Conservation (phyloP, 139 green algal species). For the Trebouxia sp. region DNA sequence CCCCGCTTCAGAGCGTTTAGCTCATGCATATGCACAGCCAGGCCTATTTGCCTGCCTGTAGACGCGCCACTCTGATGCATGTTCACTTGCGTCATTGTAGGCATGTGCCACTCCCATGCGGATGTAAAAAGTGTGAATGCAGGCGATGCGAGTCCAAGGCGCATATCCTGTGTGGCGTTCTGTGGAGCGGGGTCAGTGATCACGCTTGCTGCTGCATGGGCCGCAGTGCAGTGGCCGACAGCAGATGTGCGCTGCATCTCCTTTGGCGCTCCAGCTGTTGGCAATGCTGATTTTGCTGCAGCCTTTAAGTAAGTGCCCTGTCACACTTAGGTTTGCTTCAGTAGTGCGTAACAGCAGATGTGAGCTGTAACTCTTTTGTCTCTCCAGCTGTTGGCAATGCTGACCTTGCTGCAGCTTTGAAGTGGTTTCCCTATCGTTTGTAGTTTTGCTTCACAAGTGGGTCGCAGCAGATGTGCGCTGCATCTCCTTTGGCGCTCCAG, state of each 20-base stretch:
- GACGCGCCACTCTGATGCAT: no score
- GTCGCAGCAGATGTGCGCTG: constrained; percentile 29
- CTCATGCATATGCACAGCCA: no score
- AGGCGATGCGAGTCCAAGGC: constrained; percentile 20
- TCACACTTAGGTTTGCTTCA: neutral
- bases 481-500: constrained; percentile 38
- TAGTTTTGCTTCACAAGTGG: no score
- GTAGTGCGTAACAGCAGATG: neutral
- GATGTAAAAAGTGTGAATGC: neutral
- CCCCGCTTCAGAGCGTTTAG: no score
- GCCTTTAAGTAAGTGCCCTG: neutral
- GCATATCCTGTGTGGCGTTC: constrained; percentile 34
- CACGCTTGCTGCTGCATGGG: constrained; percentile 28
- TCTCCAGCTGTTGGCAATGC: neutral
- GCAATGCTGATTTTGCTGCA: constrained; percentile 1
- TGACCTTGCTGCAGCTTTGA: no score
- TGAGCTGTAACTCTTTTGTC: neutral
- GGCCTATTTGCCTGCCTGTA: no score
- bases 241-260: constrained; percentile 37
- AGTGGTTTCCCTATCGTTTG: no score
- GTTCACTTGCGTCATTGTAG: no score
- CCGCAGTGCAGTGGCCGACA: constrained; percentile 22
- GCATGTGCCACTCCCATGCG: no score
- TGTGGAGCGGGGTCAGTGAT: constrained; percentile 19
- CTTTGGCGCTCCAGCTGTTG: constrained; percentile 32